Evolutionary conservation across 352 stramenopile species (phyloP), one percentile per base, ranked within the genome.

Genomic region (Globisporangium radiosum): DNA sequence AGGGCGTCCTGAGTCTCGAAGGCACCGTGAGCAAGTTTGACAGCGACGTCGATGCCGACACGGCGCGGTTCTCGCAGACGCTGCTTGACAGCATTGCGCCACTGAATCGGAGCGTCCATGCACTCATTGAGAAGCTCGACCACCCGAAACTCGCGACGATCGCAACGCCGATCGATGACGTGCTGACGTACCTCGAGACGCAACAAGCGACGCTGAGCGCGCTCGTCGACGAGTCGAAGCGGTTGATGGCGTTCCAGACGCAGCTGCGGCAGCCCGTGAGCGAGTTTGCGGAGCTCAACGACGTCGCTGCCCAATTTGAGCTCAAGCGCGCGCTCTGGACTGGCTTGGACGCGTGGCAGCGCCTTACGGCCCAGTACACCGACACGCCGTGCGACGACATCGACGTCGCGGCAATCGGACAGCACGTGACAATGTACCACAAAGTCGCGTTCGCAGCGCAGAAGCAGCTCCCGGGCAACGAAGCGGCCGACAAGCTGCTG

Each of bases 301-400:
- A 97, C 51, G 88, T 97, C 3, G 70, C 74, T 0, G 72, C 70
- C 1, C 80, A 95, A 54, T 90, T 98, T 19, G 88, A 81, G 11
- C 72, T 98, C 38, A 97, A 98, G 61, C 88, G 89, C 62, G 88
- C 90, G 60, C 72, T 98, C 9, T 98, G 92, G 92, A 83, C 75
- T 33, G 88, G 87, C 0, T 59, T 97, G 13, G 60, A 88, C 56
- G 77, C 94, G 15, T 98, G 92, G 92, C 77, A 86, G 47, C 63
- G 79, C 6, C 71, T 97, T 19, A 90, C 85, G 0, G 68, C 76
- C 7, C 71, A 63, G 14, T 97, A 95, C 60, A 75, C 89, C 0
- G 76, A 83, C 39, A 96, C 87, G 0, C 68, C 76, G 0, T 96
- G 98, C 47, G 82, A 92, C 53, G 71, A 93, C 19, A 95, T 98